Base-by-base conservation (phyloP, 768 basidiomycete species). In the Suillus tomentosus region DNA sequence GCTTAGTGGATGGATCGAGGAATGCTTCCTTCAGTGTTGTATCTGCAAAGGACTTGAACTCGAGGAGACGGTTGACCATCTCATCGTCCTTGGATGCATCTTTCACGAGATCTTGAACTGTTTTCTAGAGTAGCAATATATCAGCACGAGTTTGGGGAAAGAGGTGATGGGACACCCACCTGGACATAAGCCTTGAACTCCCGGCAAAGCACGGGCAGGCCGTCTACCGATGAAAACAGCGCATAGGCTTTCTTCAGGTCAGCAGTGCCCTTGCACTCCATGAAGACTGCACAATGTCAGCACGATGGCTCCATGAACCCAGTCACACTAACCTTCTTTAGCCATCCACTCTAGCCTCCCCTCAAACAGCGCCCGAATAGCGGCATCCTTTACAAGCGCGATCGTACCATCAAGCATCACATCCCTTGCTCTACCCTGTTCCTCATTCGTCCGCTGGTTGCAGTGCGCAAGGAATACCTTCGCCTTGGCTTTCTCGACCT, bases 31-130 rank as follows among this genome's bases (percentile, higher is more conserved):
- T 69, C 43, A 89, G 79, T 6, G 85, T 76, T 0, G 73, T 71
- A 67, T 91, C 85, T 2, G 84, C 82, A 42, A 85, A 80, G 7
- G 80, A 71, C 70, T 91, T 92, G 78, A 92, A 86, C 10, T 84
- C 77, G 42, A 95, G 82, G 0, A 96, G 83, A 22, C 83, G 80
- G 22, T 85, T 80, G 4, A 96, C 88, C 92, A 96, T 95, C 22
- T 84, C 79, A 13, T 91, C 92, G 62, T 95, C 94, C 15, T 77
- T 78, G 6, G 77, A 76, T 3, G 69, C 66, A 69, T 92, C 88
- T 55, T 82, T 84, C 64, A 95, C 89, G 64, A 95, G 88, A n/a
- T 71, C 67, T 61, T 81, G 75, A 2, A 93, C 91, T 0, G 76
- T 79, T 34, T 73, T 75, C 91, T 92, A 67, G 55, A 45, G 19